Evolutionary conservation across 2,329 filamentous ascomycete genomes (phyloP).

Genomic region (Diaporthe sp.): DNA sequence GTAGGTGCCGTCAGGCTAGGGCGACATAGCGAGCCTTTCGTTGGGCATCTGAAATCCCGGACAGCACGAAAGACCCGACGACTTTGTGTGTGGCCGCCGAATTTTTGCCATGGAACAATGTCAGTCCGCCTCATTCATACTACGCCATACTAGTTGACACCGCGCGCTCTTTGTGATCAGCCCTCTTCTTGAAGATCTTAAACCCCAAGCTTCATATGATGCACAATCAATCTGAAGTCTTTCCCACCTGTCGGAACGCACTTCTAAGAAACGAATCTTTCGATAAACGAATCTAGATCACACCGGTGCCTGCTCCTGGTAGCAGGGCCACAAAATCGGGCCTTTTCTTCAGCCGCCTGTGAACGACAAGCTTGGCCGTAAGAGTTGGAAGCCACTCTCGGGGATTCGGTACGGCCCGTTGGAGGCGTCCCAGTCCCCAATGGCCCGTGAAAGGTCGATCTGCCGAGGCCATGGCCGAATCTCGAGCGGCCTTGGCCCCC

Average conservation of each 20-base stretch:
- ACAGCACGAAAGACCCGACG: background rate
- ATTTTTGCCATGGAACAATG: background rate
- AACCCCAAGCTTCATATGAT: no score
- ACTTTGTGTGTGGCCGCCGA: background rate
- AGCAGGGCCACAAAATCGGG: background rate
- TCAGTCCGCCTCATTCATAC: background rate
- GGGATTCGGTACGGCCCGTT: slow-evolving; percentile 12
- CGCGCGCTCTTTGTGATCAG: background rate
- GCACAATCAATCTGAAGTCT: background rate
- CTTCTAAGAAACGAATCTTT: no score
- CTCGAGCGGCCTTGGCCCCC: background rate
- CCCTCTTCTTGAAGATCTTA: no score
- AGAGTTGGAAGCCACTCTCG: background rate
- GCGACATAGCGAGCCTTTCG: background rate
- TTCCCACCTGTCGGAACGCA: no score
- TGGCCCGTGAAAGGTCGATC: background rate
- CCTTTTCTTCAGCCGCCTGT: background rate
- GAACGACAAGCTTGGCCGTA: slow-evolving; percentile 10
- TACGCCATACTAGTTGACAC: background rate
- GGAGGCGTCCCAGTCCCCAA: background rate
- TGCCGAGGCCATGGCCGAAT: background rate
- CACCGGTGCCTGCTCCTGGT: background rate
- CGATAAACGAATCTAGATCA: background rate
- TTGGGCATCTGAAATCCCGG: background rate
- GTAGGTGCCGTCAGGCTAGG: no score